Evolutionary conservation across 176 grass and related monocot genomes (phyloP).

Genomic region (Cenchrus purpureus): DNA sequence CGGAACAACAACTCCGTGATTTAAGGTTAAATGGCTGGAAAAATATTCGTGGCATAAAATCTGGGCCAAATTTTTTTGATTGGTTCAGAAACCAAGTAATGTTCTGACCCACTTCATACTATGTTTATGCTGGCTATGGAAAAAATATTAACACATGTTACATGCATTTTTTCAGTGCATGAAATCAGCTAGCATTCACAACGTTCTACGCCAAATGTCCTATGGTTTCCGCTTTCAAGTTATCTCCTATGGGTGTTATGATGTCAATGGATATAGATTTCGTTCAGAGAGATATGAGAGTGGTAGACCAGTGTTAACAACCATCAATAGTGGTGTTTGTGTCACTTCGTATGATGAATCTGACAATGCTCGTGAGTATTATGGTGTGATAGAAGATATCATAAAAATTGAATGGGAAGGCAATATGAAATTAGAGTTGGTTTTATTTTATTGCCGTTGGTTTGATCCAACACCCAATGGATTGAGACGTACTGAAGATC

Average conservation of each 20-base stretch:
- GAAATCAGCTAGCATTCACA: not conserved
- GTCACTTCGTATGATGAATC: not conserved
- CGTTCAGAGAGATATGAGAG: not conserved
- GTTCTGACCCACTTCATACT: not conserved
- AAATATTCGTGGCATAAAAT: not conserved
- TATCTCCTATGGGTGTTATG: not conserved
- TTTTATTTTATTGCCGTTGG: not conserved
- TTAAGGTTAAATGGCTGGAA: slow-evolving; percentile 6
- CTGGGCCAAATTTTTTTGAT: not conserved
- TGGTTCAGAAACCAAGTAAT: not conserved
- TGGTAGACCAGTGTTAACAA: not conserved
- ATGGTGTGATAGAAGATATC: not conserved
- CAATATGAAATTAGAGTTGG: not conserved
- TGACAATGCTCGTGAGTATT: not conserved
- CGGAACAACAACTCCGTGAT: not conserved
- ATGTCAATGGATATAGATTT: not conserved
- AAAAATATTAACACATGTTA: too few relatives aligned
- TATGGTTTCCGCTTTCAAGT: not conserved
- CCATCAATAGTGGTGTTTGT: not conserved
- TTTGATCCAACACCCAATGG: not conserved
- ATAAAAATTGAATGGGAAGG: not conserved
- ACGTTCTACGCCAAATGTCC: not conserved
- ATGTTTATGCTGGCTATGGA: too few relatives aligned
- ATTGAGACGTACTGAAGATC: not conserved
- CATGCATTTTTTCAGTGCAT: not conserved